Evolutionary conservation across 768 basidiomycete genomes (phyloP).

Genomic region (Calocera viscosa): DNA sequence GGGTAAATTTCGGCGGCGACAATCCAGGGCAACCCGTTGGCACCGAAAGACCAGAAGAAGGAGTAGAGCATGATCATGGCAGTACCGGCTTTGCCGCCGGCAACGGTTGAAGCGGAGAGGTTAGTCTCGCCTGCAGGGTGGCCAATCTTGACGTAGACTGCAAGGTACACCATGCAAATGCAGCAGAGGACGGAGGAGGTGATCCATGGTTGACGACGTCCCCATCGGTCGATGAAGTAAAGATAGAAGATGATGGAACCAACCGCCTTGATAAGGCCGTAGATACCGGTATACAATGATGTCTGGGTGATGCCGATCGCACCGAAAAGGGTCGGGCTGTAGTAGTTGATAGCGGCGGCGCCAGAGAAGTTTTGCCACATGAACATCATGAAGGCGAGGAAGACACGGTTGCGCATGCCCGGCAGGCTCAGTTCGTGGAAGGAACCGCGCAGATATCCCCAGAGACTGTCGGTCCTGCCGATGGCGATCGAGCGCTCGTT

Average conservation of each 20-base stretch:
- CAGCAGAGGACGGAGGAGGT: slow-evolving; percentile 32
- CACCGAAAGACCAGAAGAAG: slow-evolving; percentile 35
- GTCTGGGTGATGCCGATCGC: slow-evolving; percentile 35
- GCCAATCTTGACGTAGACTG: slow-evolving; percentile 34
- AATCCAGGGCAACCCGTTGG: slow-evolving; percentile 40
- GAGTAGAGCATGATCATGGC: slow-evolving; percentile 19
- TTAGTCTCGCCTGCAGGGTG: slow-evolving; percentile 22
- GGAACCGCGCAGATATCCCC: not conserved
- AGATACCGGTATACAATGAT: slow-evolving; percentile 37
- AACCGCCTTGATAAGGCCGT: slow-evolving; percentile 36
- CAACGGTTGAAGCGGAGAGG: slow-evolving; percentile 9
- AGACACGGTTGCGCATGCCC: slow-evolving; percentile 25
- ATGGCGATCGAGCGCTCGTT: slow-evolving; percentile 15
- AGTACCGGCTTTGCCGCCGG: not conserved
- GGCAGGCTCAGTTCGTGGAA: slow-evolving; percentile 10
- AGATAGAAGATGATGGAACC: slow-evolving; percentile 31
- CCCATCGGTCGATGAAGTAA: slow-evolving; percentile 34
- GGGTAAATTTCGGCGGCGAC: slow-evolving; percentile 36
- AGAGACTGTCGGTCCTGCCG: not conserved
- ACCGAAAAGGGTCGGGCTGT: slow-evolving; percentile 38
- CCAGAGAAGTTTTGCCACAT: slow-evolving; percentile 36
- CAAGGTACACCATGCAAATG: slow-evolving; percentile 35
- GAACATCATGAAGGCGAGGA: slow-evolving; percentile 32
- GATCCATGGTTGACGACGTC: slow-evolving; percentile 33
- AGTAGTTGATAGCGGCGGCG: slow-evolving; percentile 37